A percentile compares a stretch with the other conserved stretches of the same genome.
Conservation (phyloP, 2,329 filamentous ascomycete species). For the Penicillium italicum region DNA sequence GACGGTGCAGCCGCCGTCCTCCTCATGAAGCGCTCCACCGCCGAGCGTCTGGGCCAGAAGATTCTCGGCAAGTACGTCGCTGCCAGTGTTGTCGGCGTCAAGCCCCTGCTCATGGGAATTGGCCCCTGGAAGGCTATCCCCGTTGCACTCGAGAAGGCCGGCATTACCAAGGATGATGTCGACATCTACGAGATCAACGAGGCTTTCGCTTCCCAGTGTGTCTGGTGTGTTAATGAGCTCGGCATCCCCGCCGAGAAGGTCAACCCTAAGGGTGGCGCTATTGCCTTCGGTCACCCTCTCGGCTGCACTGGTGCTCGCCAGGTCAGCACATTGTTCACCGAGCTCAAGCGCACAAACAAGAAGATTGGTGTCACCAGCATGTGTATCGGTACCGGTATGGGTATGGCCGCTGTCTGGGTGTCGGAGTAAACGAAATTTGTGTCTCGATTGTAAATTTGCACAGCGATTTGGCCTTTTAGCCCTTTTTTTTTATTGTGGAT, state of each 20-base stretch:
- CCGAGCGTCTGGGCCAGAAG: slow-evolving; percentile 78
- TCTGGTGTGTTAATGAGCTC: slow-evolving; percentile 90
- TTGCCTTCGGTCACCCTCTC: slow-evolving; percentile 91
- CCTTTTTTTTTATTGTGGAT: slow-evolving; percentile 10
- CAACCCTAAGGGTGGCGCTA: slow-evolving; percentile 95
- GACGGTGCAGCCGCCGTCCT: slow-evolving; percentile 94
- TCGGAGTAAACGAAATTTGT: slow-evolving; percentile 63
- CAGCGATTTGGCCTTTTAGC: slow-evolving; percentile 23
- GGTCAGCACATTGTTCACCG: slow-evolving; percentile 85
- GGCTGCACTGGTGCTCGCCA: slow-evolving; percentile 93
- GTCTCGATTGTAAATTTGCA: slow-evolving; percentile 17
- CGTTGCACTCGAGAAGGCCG: slow-evolving; percentile 81
- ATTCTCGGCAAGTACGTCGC: slow-evolving; percentile 91
- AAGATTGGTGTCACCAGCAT: slow-evolving; percentile 90
- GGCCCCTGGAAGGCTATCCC: slow-evolving; percentile 96
- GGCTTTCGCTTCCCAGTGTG: slow-evolving; percentile 90
- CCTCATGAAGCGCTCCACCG: slow-evolving; percentile 90
- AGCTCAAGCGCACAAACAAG: slow-evolving; percentile 78
- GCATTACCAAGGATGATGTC: slow-evolving; percentile 81
- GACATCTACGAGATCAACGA: slow-evolving; percentile 99
- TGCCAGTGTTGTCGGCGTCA: slow-evolving; percentile 80
- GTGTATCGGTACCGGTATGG: slow-evolving; percentile 97
- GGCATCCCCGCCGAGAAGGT: slow-evolving; percentile 80
- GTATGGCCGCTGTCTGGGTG: slow-evolving; percentile 95
- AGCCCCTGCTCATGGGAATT: slow-evolving; percentile 91